Conservation (phyloP, 805 yeast genomes). For the Grigorovia yakushimaensis region DNA sequence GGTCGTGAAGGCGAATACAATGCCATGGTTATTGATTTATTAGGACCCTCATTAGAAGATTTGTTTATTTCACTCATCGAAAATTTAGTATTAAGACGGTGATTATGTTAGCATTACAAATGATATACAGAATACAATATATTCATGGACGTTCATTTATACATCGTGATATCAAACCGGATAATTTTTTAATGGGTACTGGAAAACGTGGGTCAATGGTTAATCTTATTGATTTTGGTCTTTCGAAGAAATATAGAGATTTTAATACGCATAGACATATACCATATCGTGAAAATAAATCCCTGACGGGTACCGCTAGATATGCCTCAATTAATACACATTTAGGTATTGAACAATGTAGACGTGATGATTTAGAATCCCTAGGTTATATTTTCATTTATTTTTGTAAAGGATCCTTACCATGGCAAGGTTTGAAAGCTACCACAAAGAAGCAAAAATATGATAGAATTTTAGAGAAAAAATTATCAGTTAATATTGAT, state of each 20-base stretch:
- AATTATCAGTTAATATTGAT: conserved; percentile 83
- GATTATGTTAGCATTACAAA: conserved; percentile 85
- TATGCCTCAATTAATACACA: conserved; percentile 95
- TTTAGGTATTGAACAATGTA: conserved; percentile 90
- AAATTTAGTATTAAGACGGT: conserved; percentile 92
- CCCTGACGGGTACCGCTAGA: conserved; percentile 97
- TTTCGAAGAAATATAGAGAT: conserved; percentile 90
- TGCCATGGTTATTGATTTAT: conserved; percentile 92
- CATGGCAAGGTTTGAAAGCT: conserved; percentile 98
- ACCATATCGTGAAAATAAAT: conserved; percentile 93
- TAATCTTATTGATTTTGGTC: conserved; percentile 88
- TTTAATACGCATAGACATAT: conserved; percentile 92
- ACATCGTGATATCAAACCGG: conserved; percentile 80
- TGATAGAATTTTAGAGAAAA: conserved; percentile 93
- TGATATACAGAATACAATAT: conserved; percentile 88
- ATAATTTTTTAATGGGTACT: conserved; percentile 76
- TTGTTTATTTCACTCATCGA: conserved; percentile 89
- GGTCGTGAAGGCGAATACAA: conserved; percentile 96
- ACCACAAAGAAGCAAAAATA: conserved; percentile 97
- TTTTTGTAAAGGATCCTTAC: conserved; percentile 91
- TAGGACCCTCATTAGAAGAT: conserved; percentile 94
- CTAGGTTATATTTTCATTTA: conserved; percentile 91
- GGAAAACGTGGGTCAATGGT: conserved; percentile 95
- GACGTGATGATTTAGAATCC: conserved; percentile 94
- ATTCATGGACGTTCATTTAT: conserved; percentile 92